Evolutionary conservation across 768 basidiomycete species (phyloP), one percentile per base, ranked within the genome.

Genomic region (Russula virescens): DNA sequence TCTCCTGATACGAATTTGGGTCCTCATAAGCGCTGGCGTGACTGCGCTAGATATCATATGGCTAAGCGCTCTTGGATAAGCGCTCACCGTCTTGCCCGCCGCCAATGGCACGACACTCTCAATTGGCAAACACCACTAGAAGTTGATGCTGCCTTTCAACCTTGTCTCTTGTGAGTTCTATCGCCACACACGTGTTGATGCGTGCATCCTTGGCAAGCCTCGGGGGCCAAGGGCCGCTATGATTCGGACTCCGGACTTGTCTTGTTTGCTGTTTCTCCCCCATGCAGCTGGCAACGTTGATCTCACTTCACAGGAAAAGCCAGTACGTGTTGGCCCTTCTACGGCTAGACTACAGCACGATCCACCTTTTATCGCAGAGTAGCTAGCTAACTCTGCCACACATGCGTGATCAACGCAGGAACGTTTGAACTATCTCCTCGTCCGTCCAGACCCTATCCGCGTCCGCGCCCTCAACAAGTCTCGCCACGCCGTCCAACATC

Each of bases 401-500:
- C 38, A n/a, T 23, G 46, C 21, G 13, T 49, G 50, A 38, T 51
- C 25, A 55, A 4, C 21, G 16, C 42, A 64, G 28, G 51, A 64
- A 64, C 19, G 19, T 25, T 19, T 28, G 42, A 26, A 62, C 5
- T 6, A 58, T 34, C 38, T 64, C 66, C 25, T 60, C 64, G 42
- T 60, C 58, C 35, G 64, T 59, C 59, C 59, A 59, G 28, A 48
- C 21, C 13, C 60, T 62, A 14, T 65, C 50, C 21, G 53, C 58
- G 6, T 66, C 56, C 26, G 46, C 62, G 7, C 68, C 60, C 25
- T 60, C 54, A 3, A 79, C 66, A 31, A 86, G 59, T 47, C 79
- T 71, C 40, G 76, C 71, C 25, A 82, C 74, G 0, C 86, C 86
- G 64, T 82, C 78, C 58, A 68, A 59, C 19, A 85, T 82, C 6